Conservation (phyloP, 2,329 filamentous ascomycete genomes). For the Pyricularia pennisetigena region DNA sequence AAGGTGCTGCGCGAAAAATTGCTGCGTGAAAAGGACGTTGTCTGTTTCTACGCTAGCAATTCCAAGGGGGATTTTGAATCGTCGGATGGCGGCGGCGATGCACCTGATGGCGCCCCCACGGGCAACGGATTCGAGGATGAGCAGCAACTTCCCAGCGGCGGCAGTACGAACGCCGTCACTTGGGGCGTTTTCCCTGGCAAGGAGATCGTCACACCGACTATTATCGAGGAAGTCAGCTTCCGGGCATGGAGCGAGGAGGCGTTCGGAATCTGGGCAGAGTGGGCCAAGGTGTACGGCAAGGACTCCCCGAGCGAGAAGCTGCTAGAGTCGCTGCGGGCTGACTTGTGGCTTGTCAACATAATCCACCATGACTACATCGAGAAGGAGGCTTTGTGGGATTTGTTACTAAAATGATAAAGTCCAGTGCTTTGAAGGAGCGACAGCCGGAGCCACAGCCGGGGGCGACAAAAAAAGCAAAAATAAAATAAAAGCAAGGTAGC, state of each 20-base stretch:
- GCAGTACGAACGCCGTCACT: conserved; percentile 83
- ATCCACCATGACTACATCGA: conserved; percentile 75
- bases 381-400: conserved; percentile 60
- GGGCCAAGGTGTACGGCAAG: conserved; percentile 78
- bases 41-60: conserved; percentile 87
- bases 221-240: conserved; percentile 93
- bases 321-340: conserved; percentile 55
- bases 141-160: conserved; percentile 14
- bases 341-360: conserved; percentile 83
- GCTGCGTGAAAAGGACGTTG: conserved; percentile 45
- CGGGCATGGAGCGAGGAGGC: conserved; percentile 91
- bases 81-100: conserved; percentile 35
- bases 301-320: conserved; percentile 62
- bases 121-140: conserved; percentile 20
- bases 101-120: conserved; percentile 7
- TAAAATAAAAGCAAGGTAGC: too few species aligned
- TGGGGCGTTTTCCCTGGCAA: conserved; percentile 95
- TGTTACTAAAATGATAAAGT: conserved; percentile 35
- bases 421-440: neutral
- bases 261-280: conserved; percentile 91
- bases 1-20: conserved; percentile 54
- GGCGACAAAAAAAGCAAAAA: too few species aligned
- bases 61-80: conserved; percentile 67
- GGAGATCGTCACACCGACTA: conserved; percentile 92
- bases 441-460: neutral